Evolutionary conservation across 129 eudicot genomes (phyloP).

Genomic region (Apium graveolens): DNA sequence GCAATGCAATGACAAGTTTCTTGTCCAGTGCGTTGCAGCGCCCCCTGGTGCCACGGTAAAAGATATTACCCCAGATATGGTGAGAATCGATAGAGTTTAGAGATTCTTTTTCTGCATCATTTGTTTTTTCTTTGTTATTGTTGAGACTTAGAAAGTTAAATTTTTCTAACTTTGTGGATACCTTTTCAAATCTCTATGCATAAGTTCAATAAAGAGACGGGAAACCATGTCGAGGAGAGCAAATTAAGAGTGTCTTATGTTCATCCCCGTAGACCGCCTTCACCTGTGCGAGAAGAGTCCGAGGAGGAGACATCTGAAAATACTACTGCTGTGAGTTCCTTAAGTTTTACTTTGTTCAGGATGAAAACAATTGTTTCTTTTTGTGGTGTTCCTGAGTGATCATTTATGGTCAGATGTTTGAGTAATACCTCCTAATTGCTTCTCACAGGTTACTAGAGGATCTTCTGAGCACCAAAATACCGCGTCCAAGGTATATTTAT

Average conservation of each 20-base stretch:
- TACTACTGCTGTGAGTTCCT: conserved; percentile 12
- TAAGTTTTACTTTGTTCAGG: background rate
- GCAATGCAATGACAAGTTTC: conserved; percentile 38
- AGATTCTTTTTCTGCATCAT: background rate
- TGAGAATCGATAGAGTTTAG: conserved; percentile 4
- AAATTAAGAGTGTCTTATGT: conserved; percentile 27
- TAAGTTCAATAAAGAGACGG: conserved; percentile 30
- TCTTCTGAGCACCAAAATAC: background rate
- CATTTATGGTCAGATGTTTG: background rate
- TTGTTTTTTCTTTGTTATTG: background rate
- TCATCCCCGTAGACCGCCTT: conserved; percentile 28
- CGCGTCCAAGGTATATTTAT: background rate
- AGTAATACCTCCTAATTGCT: background rate
- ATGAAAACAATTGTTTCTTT: background rate
- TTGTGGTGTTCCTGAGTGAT: background rate
- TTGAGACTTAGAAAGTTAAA: background rate
- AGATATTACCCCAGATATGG: conserved; percentile 31
- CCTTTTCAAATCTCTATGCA: background rate
- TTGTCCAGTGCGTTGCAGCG: conserved; percentile 27
- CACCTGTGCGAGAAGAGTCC: conserved; percentile 30
- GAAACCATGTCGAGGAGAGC: conserved; percentile 23
- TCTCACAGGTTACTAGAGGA: background rate
- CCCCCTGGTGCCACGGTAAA: conserved; percentile 22
- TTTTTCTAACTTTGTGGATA: background rate
- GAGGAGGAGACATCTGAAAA: conserved; percentile 27